phyloP scores from a whole-genome alignment of 1,139 yeast genomes.

The Pichia sp. region DNA sequence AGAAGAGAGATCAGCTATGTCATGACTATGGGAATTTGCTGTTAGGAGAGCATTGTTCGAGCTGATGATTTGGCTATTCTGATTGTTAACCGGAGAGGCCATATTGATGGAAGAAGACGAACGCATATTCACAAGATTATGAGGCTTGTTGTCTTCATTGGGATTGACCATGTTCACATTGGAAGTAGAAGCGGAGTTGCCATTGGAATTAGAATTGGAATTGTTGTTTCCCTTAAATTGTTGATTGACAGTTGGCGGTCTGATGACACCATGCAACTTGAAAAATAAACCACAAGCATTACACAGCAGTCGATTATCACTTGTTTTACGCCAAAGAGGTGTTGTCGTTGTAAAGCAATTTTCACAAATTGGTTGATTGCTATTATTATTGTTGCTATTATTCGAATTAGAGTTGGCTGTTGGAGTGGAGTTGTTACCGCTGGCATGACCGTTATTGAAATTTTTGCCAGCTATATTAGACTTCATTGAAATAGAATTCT shows the following conservation, averaged over 20 bases:
- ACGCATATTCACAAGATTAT: not conserved
- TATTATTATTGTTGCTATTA: not conserved
- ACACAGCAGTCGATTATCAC: constrained; percentile 49
- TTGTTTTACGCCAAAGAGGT: constrained; percentile 56
- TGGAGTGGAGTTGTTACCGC: not conserved
- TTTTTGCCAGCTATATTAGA: not conserved
- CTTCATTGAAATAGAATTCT: not conserved
- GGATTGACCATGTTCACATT: not conserved
- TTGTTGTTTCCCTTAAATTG: not conserved
- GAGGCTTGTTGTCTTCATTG: constrained; percentile 1
- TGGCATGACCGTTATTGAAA: not conserved
- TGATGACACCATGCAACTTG: constrained; percentile 53
- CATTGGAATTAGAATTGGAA: not conserved
- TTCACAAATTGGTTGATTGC: constrained; percentile 36
- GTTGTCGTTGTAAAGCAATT: constrained; percentile 56
- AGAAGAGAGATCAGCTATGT: not conserved
- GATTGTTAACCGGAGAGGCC: constrained; percentile 2
- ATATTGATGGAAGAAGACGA: not conserved
- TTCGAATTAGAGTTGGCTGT: not conserved
- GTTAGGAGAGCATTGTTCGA: not conserved
- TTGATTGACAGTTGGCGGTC: constrained; percentile 38
- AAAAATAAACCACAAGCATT: constrained; percentile 58
- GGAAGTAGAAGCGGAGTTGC: not conserved
- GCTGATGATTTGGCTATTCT: not conserved
- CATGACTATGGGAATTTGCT: not conserved